Evolutionary conservation across 768 basidiomycete genomes (phyloP), one percentile per base, ranked within the genome.

Genomic region (Dictyophora rubrovolvata): DNA sequence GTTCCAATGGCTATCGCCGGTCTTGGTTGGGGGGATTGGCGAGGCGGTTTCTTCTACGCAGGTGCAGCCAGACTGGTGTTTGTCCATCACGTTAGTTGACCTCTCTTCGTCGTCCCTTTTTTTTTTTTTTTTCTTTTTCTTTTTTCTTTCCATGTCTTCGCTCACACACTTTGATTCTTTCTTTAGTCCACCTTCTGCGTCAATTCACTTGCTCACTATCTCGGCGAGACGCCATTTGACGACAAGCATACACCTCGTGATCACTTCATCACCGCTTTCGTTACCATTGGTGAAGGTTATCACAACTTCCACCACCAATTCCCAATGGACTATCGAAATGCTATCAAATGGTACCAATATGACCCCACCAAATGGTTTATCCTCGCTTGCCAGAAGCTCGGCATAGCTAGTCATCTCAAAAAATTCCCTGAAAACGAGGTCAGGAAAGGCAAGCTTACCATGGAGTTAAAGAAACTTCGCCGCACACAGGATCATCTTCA

Each of bases 301-400:
- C 93, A 97, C 78, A 97, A 97, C 73, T 95, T 95, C 82, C 93
- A 97, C 75, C 93, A 97, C 68, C 83, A 82, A 60, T 95, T 95
- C 82, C 93, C 93, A 7, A 92, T 92, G 89, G 93, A 97, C 71
- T 97, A 93, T 76, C 82, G 93, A 22, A 95, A 95, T 67, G 93
- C 93, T 59, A 92, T 95, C 78, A 91, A 79, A 71, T 92, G 89
- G 89, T 89, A 88, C 71, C 89, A 93, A 68, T 93, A 92, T 67
- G 89, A 92, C 68, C 91, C 90, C 10, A 93, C 90, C 36, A 93
- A 93, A 70, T 93, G 91, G 91, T 89, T 91, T 75, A 93, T 92
- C 73, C 79, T 76, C 74, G 71, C 72, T 11, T 79, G 78, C 73
- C 68, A 80, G 58, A 63, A 73, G 61, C 18, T 90, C 50, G 87